A percentile compares a stretch with the other conserved stretches of the same genome.
Conservation (phyloP, 2,329 filamentous ascomycete species). For the Niveomyces coronatus region DNA sequence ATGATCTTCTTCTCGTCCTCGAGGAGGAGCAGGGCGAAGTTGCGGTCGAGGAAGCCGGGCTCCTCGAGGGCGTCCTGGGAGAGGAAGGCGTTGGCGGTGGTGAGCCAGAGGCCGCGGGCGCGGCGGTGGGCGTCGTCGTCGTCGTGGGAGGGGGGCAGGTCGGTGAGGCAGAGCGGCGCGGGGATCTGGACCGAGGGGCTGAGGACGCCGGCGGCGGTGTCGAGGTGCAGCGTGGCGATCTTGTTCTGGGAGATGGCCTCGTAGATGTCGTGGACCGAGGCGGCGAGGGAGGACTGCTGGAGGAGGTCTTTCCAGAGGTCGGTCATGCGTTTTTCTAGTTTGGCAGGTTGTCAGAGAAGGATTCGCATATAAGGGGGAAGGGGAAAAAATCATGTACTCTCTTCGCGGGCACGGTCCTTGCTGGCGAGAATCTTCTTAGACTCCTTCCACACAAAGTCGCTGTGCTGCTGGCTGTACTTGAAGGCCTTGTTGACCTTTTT, state of each 20-base stretch:
- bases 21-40: conserved; percentile 77
- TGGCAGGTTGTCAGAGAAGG: conserved; percentile 10
- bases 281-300: conserved; percentile 65
- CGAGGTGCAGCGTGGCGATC: conserved; percentile 75
- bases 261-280: conserved; percentile 73
- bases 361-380: background rate
- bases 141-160: conserved; percentile 63
- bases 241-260: conserved; percentile 71
- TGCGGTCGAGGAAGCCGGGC: conserved; percentile 63
- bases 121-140: conserved; percentile 50
- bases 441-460: conserved; percentile 86
- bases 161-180: conserved; percentile 58
- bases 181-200: conserved; percentile 57
- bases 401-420: conserved; percentile 73
- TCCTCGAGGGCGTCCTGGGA: conserved; percentile 59
- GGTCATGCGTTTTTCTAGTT: conserved; percentile 47
- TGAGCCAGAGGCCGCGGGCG: conserved; percentile 71
- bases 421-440: conserved; percentile 71
- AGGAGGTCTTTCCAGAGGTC: conserved; percentile 61
- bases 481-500: conserved; percentile 89
- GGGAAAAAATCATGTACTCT: conserved; percentile 31
- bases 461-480: conserved; percentile 84
- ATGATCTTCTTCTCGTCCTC: conserved; percentile 68
- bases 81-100: conserved; percentile 68
- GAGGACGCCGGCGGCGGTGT: conserved; percentile 46